Percentiles rank a stretch among this genome's conserved stretches.
Evolutionary conservation across 257 asterid species (phyloP).

Genomic region (Anisodus tanguticus): DNA sequence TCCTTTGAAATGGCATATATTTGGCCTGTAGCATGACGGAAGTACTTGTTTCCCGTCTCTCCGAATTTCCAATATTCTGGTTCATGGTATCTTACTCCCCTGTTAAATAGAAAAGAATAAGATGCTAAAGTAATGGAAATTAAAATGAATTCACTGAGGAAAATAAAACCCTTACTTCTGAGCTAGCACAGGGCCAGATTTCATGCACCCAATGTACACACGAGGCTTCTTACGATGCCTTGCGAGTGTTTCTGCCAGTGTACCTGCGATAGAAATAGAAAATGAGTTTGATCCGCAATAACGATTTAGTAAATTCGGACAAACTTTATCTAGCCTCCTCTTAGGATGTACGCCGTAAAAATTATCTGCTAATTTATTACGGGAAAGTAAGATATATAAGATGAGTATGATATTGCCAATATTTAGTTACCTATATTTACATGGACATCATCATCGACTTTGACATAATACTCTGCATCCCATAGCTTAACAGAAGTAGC

Average conservation of each 20-base stretch:
- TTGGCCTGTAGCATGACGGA: conserved; percentile 96
- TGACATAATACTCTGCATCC: conserved; percentile 93
- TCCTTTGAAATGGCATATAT: conserved; percentile 87
- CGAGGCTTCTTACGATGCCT: conserved; percentile 70
- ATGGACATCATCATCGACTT: conserved; percentile 95
- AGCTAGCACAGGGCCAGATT: conserved; percentile 93
- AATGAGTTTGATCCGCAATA: not conserved
- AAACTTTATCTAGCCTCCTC: not conserved
- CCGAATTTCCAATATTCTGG: conserved; percentile 96
- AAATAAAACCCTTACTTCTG: conserved; percentile 59
- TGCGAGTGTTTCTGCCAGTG: conserved; percentile 78
- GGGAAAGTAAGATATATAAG: conserved; percentile 11
- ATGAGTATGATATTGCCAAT: not conserved
- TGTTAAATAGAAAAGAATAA: conserved; percentile 38
- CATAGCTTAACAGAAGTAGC: conserved; percentile 74
- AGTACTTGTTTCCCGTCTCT: conserved; percentile 86
- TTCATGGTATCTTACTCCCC: conserved; percentile 94
- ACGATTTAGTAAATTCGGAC: not conserved
- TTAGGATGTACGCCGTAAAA: not conserved
- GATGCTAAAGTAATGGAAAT: not conserved
- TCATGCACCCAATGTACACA: conserved; percentile 88
- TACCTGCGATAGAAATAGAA: conserved; percentile 56
- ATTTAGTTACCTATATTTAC: conserved; percentile 75
- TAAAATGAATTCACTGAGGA: not conserved
- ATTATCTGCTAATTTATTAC: not conserved